Percentiles rank a stretch among this genome's conserved stretches.
Evolutionary conservation across 805 yeast genomes (phyloP).

Genomic region (Hanseniaspora guilliermondii): DNA sequence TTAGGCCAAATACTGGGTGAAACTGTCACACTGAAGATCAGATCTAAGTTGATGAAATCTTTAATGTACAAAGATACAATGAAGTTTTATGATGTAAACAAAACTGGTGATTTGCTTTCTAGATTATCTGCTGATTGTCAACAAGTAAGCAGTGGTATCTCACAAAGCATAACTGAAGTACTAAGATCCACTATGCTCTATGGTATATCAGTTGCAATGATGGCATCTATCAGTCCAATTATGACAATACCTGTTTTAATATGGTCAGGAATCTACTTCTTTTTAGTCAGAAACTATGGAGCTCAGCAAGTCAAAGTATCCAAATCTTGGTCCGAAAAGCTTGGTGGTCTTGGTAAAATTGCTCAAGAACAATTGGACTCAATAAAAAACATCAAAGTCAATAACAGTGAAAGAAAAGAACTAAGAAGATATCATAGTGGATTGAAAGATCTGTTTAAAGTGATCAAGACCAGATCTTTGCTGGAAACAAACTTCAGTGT

Average conservation of each 20-base stretch:
- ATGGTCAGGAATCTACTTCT: conserved; percentile 67
- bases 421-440: conserved; percentile 64
- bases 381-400: conserved; percentile 78
- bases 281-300: conserved; percentile 75
- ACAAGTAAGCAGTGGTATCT: conserved; percentile 73
- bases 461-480: conserved; percentile 70
- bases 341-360: conserved; percentile 78
- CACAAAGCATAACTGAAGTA: conserved; percentile 89
- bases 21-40: conserved; percentile 61
- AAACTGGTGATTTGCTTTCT: conserved; percentile 88
- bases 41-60: conserved; percentile 64
- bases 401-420: conserved; percentile 77
- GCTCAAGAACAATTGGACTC: conserved; percentile 88
- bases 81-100: conserved; percentile 84
- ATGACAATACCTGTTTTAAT: conserved; percentile 68
- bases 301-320: conserved; percentile 64
- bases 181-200: conserved; percentile 72
- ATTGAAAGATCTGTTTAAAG: conserved; percentile 48
- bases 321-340: conserved; percentile 65
- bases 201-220: conserved; percentile 74
- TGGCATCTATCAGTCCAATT: conserved; percentile 73
- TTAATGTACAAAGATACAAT: conserved; percentile 71
- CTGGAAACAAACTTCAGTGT: conserved; percentile 69
- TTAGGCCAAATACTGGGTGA: conserved; percentile 52
- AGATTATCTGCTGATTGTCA: conserved; percentile 82